Conservation (phyloP, 495 filamentous ascomycete species). For the Penicillium argentinense region DNA sequence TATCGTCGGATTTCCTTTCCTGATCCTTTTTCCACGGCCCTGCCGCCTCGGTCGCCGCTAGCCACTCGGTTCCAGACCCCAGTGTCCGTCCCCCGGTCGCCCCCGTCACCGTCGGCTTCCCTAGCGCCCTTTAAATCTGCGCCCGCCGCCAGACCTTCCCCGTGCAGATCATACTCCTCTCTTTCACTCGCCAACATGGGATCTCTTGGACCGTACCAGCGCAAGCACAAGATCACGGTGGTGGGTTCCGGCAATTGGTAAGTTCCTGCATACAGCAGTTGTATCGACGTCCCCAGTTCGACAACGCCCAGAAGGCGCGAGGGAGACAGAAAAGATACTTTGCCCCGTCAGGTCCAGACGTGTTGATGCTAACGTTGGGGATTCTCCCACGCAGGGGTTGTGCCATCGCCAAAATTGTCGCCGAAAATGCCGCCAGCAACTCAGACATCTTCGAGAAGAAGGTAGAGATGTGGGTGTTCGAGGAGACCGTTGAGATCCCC, state of each 20-base stretch:
- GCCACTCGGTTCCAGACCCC: constrained; percentile 20
- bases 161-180: constrained; percentile 24
- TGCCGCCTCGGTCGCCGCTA: constrained; percentile 26
- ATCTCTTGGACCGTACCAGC: constrained; percentile 44
- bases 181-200: constrained; percentile 36
- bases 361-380: constrained; percentile 3
- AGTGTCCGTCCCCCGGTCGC: constrained; percentile 3
- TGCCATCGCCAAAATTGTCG: constrained; percentile 94
- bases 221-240: constrained; percentile 91
- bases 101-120: constrained; percentile 23
- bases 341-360: too few species aligned
- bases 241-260: constrained; percentile 98
- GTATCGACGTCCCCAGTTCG: too few species aligned
- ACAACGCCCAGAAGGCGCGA: too few species aligned
- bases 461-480: constrained; percentile 97
- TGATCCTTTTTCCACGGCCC: constrained; percentile 10
- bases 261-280: too few species aligned
- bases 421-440: constrained; percentile 82
- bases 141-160: constrained; percentile 11
- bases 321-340: too few species aligned
- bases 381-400: constrained; percentile 65
- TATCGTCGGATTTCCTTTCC: constrained; percentile 26
- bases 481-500: constrained; percentile 79
- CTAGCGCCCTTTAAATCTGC: constrained; percentile 23
- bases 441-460: constrained; percentile 78